phyloP scores from a whole-genome alignment of 768 basidiomycete genomes.

The Floccularia luteovirens region DNA sequence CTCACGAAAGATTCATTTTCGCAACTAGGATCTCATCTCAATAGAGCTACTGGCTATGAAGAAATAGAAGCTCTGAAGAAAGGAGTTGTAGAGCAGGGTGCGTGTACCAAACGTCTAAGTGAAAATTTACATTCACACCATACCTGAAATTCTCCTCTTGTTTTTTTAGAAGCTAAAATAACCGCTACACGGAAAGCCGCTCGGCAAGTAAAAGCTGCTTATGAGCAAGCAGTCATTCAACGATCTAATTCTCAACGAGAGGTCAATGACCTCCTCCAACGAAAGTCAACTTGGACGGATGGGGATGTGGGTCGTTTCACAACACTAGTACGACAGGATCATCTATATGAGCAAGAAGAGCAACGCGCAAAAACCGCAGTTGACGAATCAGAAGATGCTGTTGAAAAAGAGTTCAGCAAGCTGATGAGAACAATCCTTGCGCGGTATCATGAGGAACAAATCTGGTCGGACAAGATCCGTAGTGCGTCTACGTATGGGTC shows the following conservation, averaged over 20 bases:
- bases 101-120: conserved; percentile 9
- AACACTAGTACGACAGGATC: conserved; percentile 83
- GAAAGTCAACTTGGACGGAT: conserved; percentile 92
- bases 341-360: conserved; percentile 79
- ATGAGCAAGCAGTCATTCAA: conserved; percentile 71
- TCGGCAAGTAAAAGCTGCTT: conserved; percentile 61
- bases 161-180: conserved; percentile 61
- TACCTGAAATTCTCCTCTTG: conserved; percentile 2
- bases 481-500: conserved; percentile 93
- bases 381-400: conserved; percentile 63
- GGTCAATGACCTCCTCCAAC: conserved; percentile 90
- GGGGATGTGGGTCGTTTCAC: conserved; percentile 85
- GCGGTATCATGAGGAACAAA: conserved; percentile 96
- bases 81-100: conserved; percentile 78
- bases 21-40: conserved; percentile 71
- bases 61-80: conserved; percentile 79
- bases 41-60: conserved; percentile 87
- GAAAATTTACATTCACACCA: conserved; percentile 4
- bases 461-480: conserved; percentile 99
- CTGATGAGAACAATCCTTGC: conserved; percentile 85
- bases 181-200: conserved; percentile 59
- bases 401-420: conserved; percentile 82
- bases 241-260: conserved; percentile 89
- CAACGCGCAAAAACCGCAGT: conserved; percentile 58
- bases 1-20: conserved; percentile 55